Conservation (phyloP, 1,284 basidiomycete species). For the Chondrostereum purpureum region DNA sequence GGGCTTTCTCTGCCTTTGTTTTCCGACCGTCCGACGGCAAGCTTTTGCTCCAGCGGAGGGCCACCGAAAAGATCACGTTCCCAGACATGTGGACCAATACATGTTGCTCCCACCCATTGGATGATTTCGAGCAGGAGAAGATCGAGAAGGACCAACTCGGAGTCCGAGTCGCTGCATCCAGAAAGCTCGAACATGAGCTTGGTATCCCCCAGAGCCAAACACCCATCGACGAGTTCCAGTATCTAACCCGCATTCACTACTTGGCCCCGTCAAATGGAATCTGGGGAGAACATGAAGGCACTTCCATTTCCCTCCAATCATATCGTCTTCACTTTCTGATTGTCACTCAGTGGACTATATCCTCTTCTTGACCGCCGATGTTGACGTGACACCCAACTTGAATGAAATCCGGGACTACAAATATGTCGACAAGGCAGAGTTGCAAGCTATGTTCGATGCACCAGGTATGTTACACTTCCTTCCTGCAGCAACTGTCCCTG, state of each 20-base stretch:
- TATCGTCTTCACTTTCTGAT: slow-evolving; percentile 10
- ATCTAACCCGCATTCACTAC: slow-evolving; percentile 96
- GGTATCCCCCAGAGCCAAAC: slow-evolving; percentile 82
- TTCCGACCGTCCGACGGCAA: slow-evolving; percentile 93
- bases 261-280: slow-evolving; percentile 87
- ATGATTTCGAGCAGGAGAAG: slow-evolving; percentile 83
- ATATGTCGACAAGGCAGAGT: slow-evolving; percentile 88
- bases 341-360: slow-evolving; percentile 99
- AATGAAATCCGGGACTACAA: slow-evolving; percentile 93
- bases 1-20: slow-evolving; percentile 96
- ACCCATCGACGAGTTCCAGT: slow-evolving; percentile 85
- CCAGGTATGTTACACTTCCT: slow-evolving; percentile 45
- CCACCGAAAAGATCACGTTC: slow-evolving; percentile 98
- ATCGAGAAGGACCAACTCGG: slow-evolving; percentile 78
- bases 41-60: slow-evolving; percentile 92
- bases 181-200: slow-evolving; percentile 96
- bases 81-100: slow-evolving; percentile 99
- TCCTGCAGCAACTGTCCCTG: too few relatives aligned
- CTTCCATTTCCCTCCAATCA: slow-evolving; percentile 16
- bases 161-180: slow-evolving; percentile 83
- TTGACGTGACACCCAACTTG: slow-evolving; percentile 75
- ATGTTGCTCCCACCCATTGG: slow-evolving; percentile 95
- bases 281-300: slow-evolving; percentile 99
- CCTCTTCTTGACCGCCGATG: slow-evolving; percentile 87
- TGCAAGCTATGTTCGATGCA: slow-evolving; percentile 87